Base-by-base conservation (phyloP, 345 rosid species). In the Lepidium aucheri region DNA sequence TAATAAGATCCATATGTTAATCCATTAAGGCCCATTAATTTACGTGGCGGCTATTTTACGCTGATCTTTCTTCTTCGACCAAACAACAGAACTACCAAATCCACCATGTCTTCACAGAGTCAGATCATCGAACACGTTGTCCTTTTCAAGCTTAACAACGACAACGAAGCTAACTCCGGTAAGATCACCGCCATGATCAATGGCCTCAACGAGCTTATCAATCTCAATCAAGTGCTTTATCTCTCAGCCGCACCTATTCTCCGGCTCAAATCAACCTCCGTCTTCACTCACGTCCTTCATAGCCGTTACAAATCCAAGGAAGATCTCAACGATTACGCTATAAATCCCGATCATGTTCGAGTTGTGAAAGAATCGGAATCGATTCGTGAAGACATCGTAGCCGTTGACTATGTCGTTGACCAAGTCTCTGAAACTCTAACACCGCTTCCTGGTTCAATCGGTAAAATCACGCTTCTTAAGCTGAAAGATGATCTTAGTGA, bases 231-330 rank as follows among this genome's bases (percentile, higher is more conserved):
- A 1, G 98, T 87, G 14, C 80, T 87, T 64, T 84, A 89, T 78
- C 74, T 92, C 60, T 54, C 82, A 67, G 82, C 84, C 52, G 91
- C 79, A 33, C 86, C 93, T 0, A 63, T 89, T 63, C 69, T 67
- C 40, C 70, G 60, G 26, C 65, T 66, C 9, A 83, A 83, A 16
- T 76, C 92, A 0, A 53, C 61, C 66, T 47, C 76, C 69, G 53
- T 61, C 52, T 92, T 89, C 77, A 87, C 95, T 14, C 98, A 92
- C 84, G 70, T 87, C 74, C 96, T 92, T 46, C 95, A 92, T 79
- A 85, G 91, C 84, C 89, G 95, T 26, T 87, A 87, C 81, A 44
- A 60, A 53, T 77, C 96, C 49, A 84, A 85, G 38, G 82, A 80
- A 18, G 82, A 76, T 70, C 82, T 89, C 58, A 26, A 14, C 53